Conservation (phyloP, 192 early-diverging fungal genomes). For the Entophlyctis helioformis region DNA sequence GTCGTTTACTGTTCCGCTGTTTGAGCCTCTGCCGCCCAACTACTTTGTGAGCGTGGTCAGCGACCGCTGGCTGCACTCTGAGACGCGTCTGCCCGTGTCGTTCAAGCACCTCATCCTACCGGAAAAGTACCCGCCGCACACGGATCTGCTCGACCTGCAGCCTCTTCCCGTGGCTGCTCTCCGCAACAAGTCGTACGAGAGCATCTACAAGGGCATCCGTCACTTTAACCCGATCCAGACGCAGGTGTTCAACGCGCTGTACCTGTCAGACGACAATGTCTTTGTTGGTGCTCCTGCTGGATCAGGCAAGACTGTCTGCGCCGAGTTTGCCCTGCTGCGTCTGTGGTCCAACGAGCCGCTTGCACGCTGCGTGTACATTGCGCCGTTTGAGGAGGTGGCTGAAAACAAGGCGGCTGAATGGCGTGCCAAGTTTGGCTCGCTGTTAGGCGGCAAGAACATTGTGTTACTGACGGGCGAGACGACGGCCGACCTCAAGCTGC, state of each 20-base stretch:
- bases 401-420: constrained; percentile 67
- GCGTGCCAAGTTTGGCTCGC: constrained; percentile 62
- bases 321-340: constrained; percentile 89
- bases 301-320: constrained; percentile 88
- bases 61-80: constrained; percentile 90
- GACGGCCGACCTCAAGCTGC: constrained; percentile 74
- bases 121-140: constrained; percentile 85
- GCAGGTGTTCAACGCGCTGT: constrained; percentile 85
- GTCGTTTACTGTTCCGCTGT: constrained; percentile 82
- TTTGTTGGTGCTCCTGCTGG: constrained; percentile 90
- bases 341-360: constrained; percentile 59
- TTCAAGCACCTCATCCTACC: constrained; percentile 89
- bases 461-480: constrained; percentile 83
- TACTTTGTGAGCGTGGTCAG: constrained; percentile 86
- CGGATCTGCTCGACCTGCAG: constrained; percentile 88
- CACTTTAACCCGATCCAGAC: constrained; percentile 95
- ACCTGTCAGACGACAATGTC: constrained; percentile 71
- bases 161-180: constrained; percentile 73
- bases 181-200: constrained; percentile 63
- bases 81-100: constrained; percentile 84
- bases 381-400: constrained; percentile 78
- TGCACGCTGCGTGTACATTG: constrained; percentile 76
- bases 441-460: constrained; percentile 80
- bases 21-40: constrained; percentile 89
- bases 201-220: constrained; percentile 43